Base-by-base conservation (phyloP, 352 stramenopile genomes). In the Phytophthora kernoviae region DNA sequence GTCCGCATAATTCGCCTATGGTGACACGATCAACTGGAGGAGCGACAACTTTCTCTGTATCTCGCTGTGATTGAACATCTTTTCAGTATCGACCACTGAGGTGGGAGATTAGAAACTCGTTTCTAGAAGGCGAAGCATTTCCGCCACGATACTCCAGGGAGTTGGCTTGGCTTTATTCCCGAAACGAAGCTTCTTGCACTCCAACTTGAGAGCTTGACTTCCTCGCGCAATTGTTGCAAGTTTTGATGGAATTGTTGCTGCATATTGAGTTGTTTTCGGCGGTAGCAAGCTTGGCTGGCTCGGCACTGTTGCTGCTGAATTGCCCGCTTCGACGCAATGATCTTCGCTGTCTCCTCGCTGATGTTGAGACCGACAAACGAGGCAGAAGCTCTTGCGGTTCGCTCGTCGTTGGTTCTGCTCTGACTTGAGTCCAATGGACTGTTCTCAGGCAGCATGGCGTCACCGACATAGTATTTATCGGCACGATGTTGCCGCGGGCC, bases 281-380 rank as follows among this genome's bases (percentile, higher is more conserved):
- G 62, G 24, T 66, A 70, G 1, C 62, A 56, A 9, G 62, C 56
- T 50, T 70, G 62, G 33, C 65, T 67, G 12, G 50, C 50, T 39
- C 57, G 43, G 18, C 56, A 67, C 34, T 70, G 62, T 4, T 66
- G 52, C 2, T 51, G 51, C 11, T 8, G 33, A 14, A n/a, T 39
- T 39, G 33, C 33, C 33, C 9, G 4, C 33, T 39, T 39, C 4
- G 4, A 4, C 14, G 4, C 33, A 2, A n/a, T n/a, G 33, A 39
- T 39, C 11, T 39, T 39, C 9, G 9, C 33, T n/a, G 9, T 39
- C 33, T 39, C 14, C 11, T 39, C 33, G 33, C 3, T 8, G 14
- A 39, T n/a, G 9, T n/a, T 14, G 10, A 39, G 33, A 8, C 24
- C 24, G 6, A 6, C 6, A 30, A 30, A 30, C 6, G 24, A 3